Base-by-base conservation (phyloP, 495 filamentous ascomycete species). In the Pyrenula aspistea region DNA sequence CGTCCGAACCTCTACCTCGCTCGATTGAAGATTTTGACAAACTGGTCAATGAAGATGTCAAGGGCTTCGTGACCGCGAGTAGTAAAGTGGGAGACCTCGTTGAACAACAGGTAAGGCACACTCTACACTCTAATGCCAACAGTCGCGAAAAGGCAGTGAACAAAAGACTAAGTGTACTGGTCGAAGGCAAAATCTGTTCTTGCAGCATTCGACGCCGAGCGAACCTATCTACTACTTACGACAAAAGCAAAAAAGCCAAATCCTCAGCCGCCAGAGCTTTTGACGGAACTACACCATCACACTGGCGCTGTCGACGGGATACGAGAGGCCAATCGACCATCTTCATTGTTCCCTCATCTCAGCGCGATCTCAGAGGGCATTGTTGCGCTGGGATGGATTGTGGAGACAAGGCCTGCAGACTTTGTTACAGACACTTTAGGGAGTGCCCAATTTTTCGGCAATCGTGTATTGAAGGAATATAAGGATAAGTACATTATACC, bases 201-300 rank as follows among this genome's bases (percentile, higher is more conserved):
- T 53, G 71, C 77, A 65, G 83, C 84, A 25, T 96, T 96, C 73
- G 75, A 82, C 51, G 88, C 86, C 57, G 85, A 94, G 71, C 85
- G 91, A 55, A 88, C 84, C 63, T 93, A 95, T 70, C 78, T 98
- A 51, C 78, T 91, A 56, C 83, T 96, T 61, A 83, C 91, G 1
- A 93, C 87, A 22, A 93, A 91, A 70, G 85, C 94, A 10, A 95
- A 87, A 77, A 96, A 95, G 70, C 94, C 92, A 23, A 86, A 89
- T 55, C 77, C 83, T 49, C 77, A 78, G 21, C 81, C 82, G 11
- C 73, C 83, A 10, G 83, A 91, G 53, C 79, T 91, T 52, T 76
- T 95, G 59, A 88, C 89, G 54, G 88, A 89, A 55, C 83, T 96
- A 59, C 87, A 92, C 67, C 80, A 81, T 59, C 83, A 83, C 23